A percentile compares a stretch with the other conserved stretches of the same genome.
Conservation (phyloP, 805 yeast genomes). For the Spathaspora hagerdaliae region DNA sequence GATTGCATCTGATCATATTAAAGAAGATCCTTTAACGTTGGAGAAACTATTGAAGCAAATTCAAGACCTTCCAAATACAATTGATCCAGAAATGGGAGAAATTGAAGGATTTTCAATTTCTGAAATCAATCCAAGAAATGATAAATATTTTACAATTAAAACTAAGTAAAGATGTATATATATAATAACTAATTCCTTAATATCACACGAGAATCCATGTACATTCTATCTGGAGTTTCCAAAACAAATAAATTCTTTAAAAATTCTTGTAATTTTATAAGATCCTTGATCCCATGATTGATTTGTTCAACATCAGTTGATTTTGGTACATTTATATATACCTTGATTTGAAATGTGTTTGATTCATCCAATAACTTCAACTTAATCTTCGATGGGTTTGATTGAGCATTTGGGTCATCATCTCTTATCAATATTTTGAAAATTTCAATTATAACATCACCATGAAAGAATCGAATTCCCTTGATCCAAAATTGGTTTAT, state of each 20-base stretch:
- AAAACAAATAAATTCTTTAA: constrained; percentile 65
- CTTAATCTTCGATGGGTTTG: constrained; percentile 17
- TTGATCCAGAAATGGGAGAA: constrained; percentile 21
- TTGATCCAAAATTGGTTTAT: constrained; percentile 57
- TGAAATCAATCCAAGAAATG: constrained; percentile 7
- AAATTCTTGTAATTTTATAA: constrained; percentile 60
- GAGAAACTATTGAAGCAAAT: constrained; percentile 12
- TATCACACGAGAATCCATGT: constrained; percentile 71
- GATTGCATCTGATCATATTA: constrained; percentile 28
- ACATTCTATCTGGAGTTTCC: constrained; percentile 70
- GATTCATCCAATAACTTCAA: constrained; percentile 46
- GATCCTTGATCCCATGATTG: constrained; percentile 58
- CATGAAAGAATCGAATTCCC: constrained; percentile 61
- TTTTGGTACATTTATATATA: constrained; percentile 65
- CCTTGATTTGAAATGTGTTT: constrained; percentile 57
- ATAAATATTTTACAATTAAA: constrained; percentile 10
- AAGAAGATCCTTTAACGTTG: constrained; percentile 20
- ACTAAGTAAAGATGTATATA: background rate
- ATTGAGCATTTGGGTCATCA: constrained; percentile 20
- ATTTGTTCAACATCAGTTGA: constrained; percentile 74
- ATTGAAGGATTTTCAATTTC: constrained; percentile 10
- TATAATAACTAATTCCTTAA: background rate
- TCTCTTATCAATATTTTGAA: constrained; percentile 43
- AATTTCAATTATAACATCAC: constrained; percentile 58
- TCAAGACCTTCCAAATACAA: constrained; percentile 7